These are phyloP conservation scores for Sporodiniella umbellata DNA, from an alignment of 371 early-diverging fungal genomes.

Conservation along the genomic window DNA sequence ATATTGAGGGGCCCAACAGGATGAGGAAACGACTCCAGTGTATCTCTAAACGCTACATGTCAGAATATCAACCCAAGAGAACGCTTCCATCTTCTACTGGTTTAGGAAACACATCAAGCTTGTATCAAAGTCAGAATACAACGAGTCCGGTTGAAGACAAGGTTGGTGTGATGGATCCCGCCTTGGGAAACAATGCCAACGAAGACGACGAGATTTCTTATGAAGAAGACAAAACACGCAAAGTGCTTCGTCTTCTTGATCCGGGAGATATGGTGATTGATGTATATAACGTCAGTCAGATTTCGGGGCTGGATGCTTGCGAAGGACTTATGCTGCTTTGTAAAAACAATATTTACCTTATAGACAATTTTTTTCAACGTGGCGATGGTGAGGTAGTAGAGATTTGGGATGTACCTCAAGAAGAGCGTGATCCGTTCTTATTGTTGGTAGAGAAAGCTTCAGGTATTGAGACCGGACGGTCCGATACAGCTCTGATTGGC, in stretches of 20 bases:
- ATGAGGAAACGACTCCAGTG: conserved; percentile 57
- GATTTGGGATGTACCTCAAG: conserved; percentile 66
- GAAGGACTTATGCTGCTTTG: conserved; percentile 73
- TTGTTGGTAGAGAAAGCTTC: conserved; percentile 59
- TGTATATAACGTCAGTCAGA: conserved; percentile 70
- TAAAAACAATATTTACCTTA: conserved; percentile 70
- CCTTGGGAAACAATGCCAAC: neutral
- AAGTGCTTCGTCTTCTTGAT: conserved; percentile 68
- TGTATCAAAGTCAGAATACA: too few species aligned
- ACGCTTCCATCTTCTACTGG: too few species aligned
- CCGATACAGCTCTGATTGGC: conserved; percentile 43
- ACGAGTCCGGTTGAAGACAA: too few species aligned
- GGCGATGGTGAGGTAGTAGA: conserved; percentile 75
- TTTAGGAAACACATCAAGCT: too few species aligned
- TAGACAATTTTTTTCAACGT: conserved; percentile 74
- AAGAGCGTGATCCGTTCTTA: conserved; percentile 69
- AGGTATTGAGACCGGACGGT: conserved; percentile 48
- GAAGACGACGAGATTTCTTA: conserved; percentile 42
- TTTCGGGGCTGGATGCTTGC: conserved; percentile 69
- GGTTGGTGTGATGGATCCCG: neutral
- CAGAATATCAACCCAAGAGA: conserved; percentile 53
- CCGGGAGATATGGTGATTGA: conserved; percentile 70
- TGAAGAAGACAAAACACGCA: conserved; percentile 72
- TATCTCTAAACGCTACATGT: conserved; percentile 19
- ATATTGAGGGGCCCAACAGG: conserved; percentile 65